Evolutionary conservation across 208 protist genomes (phyloP).

Genomic region (Vickermania spadyakhi): DNA sequence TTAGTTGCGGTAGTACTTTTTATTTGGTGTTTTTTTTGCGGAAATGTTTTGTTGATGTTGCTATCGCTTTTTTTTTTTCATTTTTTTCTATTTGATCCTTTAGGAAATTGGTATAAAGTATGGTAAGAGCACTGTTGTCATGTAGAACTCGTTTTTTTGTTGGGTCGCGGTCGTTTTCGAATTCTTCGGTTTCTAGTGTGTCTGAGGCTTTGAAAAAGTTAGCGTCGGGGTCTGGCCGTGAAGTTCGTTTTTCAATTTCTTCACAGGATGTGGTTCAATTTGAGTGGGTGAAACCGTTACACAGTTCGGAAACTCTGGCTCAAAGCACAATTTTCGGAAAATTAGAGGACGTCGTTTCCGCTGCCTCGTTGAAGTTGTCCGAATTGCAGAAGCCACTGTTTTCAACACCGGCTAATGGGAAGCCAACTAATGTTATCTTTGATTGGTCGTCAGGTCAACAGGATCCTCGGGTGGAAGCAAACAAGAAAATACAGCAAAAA

Average conservation of each 20-base stretch:
- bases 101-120: too few relatives aligned
- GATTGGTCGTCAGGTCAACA: neutral
- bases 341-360: too few relatives aligned
- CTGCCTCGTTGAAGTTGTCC: too few relatives aligned
- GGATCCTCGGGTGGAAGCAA: conserved; percentile 8
- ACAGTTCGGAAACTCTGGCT: too few relatives aligned
- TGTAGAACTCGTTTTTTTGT: neutral
- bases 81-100: conserved; percentile 6
- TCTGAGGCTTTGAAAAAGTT: neutral
- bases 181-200: neutral
- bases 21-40: too few relatives aligned
- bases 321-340: too few relatives aligned
- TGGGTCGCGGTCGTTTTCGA: neutral
- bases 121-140: too few relatives aligned
- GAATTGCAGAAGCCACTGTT: too few relatives aligned
- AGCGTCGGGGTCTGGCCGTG: neutral
- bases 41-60: neutral
- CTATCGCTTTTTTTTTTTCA: conserved; percentile 3
- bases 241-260: neutral
- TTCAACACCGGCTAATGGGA: too few relatives aligned
- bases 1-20: too few relatives aligned
- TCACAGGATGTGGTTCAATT: neutral
- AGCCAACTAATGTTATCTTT: neutral
- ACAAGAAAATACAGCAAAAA: conserved; percentile 6
- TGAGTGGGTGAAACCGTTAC: neutral